phyloP scores from a whole-genome alignment of 495 filamentous ascomycete species.

The Articulospora tetracladia region DNA sequence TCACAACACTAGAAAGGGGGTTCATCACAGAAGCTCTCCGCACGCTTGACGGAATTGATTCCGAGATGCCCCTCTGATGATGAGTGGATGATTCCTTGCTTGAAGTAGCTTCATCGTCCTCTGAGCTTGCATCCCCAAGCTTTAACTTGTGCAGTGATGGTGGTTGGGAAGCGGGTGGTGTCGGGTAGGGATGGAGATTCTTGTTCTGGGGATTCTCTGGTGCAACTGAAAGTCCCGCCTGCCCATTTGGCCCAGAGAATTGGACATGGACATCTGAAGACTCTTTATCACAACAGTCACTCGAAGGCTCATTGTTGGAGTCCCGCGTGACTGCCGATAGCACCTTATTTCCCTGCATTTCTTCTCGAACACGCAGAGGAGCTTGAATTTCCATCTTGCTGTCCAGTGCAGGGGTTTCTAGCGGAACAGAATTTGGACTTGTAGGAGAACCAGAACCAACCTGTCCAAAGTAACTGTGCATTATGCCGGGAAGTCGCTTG shows the following conservation, averaged over 20 bases:
- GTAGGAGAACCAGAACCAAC: slow-evolving; percentile 70
- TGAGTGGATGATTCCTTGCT: slow-evolving; percentile 31
- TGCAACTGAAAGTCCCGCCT: slow-evolving; percentile 32
- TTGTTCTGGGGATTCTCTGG: slow-evolving; percentile 28
- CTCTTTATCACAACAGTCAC: slow-evolving; percentile 8
- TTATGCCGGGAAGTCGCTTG: slow-evolving; percentile 85
- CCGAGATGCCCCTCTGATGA: slow-evolving; percentile 36
- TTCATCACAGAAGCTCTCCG: slow-evolving; percentile 48
- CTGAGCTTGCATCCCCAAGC: slow-evolving; percentile 38
- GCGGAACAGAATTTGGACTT: slow-evolving; percentile 36
- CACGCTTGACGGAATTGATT: slow-evolving; percentile 34
- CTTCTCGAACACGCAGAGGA: slow-evolving; percentile 13
- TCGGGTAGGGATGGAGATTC: slow-evolving; percentile 47
- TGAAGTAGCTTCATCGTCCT: slow-evolving; percentile 32
- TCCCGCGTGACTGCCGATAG: slow-evolving; percentile 33
- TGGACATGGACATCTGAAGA: slow-evolving; percentile 39
- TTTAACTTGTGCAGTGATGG: slow-evolving; percentile 49
- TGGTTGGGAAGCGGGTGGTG: slow-evolving; percentile 52
- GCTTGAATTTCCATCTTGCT: slow-evolving; percentile 23
- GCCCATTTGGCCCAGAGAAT: slow-evolving; percentile 50
- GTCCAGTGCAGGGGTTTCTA: slow-evolving; percentile 38
- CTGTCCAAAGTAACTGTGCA: slow-evolving; percentile 91
- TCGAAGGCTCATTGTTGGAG: slow-evolving; percentile 21
- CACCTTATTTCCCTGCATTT: slow-evolving; percentile 23
- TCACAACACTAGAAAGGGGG: slow-evolving; percentile 63